Evolutionary conservation across 169 alveolate genomes (phyloP).

Genomic region (Cryptosporidium sp.): DNA sequence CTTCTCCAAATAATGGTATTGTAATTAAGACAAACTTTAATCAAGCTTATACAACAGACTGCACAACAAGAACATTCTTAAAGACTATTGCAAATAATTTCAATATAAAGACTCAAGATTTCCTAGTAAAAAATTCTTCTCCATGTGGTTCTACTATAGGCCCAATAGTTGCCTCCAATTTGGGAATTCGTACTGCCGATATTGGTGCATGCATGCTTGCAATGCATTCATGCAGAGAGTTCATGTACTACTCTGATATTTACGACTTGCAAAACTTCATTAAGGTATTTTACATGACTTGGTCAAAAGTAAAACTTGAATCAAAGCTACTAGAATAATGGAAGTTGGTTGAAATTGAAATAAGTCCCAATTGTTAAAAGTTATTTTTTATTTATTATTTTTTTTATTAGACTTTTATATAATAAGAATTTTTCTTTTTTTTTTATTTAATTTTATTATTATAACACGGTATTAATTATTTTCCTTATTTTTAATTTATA

Average conservation of each 20-base stretch:
- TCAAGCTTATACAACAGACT: constrained; percentile 92
- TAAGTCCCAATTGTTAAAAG: neutral
- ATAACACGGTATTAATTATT: neutral
- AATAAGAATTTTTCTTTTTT: neutral
- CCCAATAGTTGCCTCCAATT: constrained; percentile 90
- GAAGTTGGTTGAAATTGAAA: neutral
- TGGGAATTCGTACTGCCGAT: constrained; percentile 94
- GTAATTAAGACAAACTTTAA: constrained; percentile 91
- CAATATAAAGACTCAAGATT: constrained; percentile 90
- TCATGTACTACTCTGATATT: constrained; percentile 77
- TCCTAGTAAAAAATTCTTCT: constrained; percentile 92
- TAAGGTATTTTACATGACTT: constrained; percentile 28
- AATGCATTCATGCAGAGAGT: constrained; percentile 96
- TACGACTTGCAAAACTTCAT: constrained; percentile 34
- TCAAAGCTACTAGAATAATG: constrained; percentile 34
- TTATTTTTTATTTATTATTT: no score
- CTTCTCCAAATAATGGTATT: constrained; percentile 92
- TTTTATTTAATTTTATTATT: neutral
- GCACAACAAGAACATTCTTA: constrained; percentile 87
- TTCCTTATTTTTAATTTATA: neutral
- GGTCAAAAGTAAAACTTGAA: constrained; percentile 55
- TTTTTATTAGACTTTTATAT: neutral
- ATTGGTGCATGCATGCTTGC: constrained; percentile 96
- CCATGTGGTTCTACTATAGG: constrained; percentile 98
- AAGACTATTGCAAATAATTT: constrained; percentile 84